Conservation (phyloP, 345 rosid genomes). For the Stellera chamaejasme region DNA sequence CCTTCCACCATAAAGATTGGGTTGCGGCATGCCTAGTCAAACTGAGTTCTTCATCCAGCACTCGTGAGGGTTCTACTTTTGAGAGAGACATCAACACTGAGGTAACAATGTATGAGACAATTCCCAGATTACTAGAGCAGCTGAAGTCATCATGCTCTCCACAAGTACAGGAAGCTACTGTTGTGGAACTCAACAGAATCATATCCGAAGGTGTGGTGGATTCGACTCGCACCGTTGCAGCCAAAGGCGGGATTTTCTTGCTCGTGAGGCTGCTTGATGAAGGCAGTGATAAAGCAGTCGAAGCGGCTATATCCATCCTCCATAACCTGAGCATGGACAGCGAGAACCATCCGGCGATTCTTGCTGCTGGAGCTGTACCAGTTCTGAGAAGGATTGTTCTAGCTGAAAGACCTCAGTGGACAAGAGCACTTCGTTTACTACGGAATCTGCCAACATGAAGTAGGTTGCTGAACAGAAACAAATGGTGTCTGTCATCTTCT, state of each 20-base stretch:
- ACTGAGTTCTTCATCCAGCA: slow-evolving; percentile 27
- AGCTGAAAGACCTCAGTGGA: slow-evolving; percentile 66
- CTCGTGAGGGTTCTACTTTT: slow-evolving; percentile 14
- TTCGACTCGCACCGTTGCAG: slow-evolving; percentile 46
- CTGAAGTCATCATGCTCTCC: slow-evolving; percentile 38
- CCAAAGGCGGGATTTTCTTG: slow-evolving; percentile 56
- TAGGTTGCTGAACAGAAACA: no score
- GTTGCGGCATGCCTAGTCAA: slow-evolving; percentile 76
- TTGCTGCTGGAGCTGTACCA: slow-evolving; percentile 77
- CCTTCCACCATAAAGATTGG: slow-evolving; percentile 61
- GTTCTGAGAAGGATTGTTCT: slow-evolving; percentile 59
- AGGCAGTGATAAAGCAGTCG: slow-evolving; percentile 47
- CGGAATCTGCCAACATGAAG: slow-evolving; percentile 51
- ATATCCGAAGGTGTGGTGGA: slow-evolving; percentile 58
- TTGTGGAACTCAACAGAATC: slow-evolving; percentile 68
- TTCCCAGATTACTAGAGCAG: slow-evolving; percentile 68
- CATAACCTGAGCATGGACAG: slow-evolving; percentile 78
- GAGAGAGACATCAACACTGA: slow-evolving; percentile 53
- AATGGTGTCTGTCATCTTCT: no score
- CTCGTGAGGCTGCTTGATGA: slow-evolving; percentile 58
- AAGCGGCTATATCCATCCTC: slow-evolving; percentile 61
- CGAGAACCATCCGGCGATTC: slow-evolving; percentile 64
- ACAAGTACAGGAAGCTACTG: slow-evolving; percentile 66
- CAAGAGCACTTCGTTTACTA: slow-evolving; percentile 56
- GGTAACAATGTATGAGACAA: slow-evolving; percentile 66